Percentiles rank a stretch among this genome's conserved stretches.
These are phyloP conservation scores for Puccinia triticina DNA, from an alignment of 1,284 basidiomycete genomes.

Conservation along the genomic window DNA sequence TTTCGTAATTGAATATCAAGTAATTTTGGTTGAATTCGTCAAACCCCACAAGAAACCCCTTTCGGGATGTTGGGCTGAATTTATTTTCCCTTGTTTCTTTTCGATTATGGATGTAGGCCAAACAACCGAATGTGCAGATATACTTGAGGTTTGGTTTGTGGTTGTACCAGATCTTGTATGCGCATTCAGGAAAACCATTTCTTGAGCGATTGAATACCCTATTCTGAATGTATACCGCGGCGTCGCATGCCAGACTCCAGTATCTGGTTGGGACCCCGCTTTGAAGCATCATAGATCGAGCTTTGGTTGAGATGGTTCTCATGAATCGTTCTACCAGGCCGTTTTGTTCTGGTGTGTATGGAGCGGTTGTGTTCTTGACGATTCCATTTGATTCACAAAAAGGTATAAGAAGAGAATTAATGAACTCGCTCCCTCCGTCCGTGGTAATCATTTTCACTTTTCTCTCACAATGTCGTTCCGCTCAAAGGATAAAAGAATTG, in stretches of 20 bases:
- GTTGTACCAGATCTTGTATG: background rate
- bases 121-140: background rate
- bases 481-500: background rate
- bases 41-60: background rate
- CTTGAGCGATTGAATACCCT: background rate
- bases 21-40: background rate
- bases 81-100: background rate
- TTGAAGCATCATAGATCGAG: background rate
- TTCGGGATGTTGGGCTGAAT: background rate
- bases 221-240: background rate
- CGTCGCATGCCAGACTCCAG: background rate
- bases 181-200: background rate
- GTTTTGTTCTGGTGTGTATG: constrained; percentile 11
- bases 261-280: background rate
- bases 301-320: background rate
- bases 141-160: background rate
- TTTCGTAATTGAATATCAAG: background rate
- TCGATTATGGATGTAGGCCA: background rate
- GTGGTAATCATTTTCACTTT: background rate
- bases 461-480: background rate
- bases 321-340: background rate
- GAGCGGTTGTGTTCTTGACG: background rate
- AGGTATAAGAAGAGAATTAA: background rate
- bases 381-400: background rate
- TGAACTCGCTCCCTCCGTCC: constrained; percentile 10